Percentiles rank a stretch among this genome's conserved stretches.
Conservation (phyloP, 2,329 filamentous ascomycete genomes). For the Botrytis elliptica region DNA sequence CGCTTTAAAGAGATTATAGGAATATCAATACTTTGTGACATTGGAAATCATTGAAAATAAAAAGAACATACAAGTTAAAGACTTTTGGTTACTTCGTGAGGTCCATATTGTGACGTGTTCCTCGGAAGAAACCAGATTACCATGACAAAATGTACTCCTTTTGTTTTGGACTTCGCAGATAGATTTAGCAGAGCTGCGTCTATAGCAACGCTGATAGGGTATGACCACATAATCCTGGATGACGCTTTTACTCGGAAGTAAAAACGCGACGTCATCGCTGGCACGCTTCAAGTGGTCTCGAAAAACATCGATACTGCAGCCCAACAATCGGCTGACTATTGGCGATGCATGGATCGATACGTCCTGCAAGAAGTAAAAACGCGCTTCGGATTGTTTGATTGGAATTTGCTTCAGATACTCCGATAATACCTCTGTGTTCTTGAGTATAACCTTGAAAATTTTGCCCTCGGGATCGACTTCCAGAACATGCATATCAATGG, state of each 20-base stretch:
- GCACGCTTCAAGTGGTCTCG: neutral
- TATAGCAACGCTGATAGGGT: neutral
- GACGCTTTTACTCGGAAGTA: neutral
- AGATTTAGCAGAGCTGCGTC: neutral
- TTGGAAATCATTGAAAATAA: fast-evolving
- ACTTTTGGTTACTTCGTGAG: fast-evolving
- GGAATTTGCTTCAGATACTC: neutral
- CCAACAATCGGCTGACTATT: neutral
- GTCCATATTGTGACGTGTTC: neutral
- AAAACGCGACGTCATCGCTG: neutral
- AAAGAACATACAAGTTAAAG: neutral
- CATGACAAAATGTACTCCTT: neutral
- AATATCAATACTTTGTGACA: neutral
- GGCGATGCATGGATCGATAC: neutral
- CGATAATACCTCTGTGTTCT: neutral
- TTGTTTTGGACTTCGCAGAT: neutral
- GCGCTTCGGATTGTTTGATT: neutral
- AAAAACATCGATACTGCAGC: neutral
- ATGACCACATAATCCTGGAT: neutral
- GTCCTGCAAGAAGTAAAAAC: neutral
- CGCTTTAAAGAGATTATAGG: neutral
- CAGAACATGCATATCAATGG: neutral
- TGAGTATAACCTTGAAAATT: neutral
- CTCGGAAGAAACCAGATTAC: neutral
- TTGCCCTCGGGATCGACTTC: fast-evolving